Base-by-base conservation (phyloP, 2,329 filamentous ascomycete species). In the Aspergillus fijiensis region DNA sequence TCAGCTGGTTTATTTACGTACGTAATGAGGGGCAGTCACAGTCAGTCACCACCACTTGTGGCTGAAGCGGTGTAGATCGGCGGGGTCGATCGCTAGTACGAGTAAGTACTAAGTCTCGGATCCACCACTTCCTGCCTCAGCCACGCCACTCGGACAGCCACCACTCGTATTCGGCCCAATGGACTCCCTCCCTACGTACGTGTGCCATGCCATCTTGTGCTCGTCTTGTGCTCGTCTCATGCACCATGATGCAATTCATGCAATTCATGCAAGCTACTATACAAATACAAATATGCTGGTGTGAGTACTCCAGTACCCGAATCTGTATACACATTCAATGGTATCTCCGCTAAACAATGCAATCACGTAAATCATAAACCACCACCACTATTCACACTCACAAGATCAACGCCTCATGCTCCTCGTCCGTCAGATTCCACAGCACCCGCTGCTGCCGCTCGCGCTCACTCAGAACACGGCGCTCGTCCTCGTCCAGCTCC, bases 381-480 rank as follows among this genome's bases (percentile, higher is more conserved):
- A 21, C 31, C 19, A 59, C 47, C 27, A n/a, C 35, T 52, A 16
- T 23, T 25, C 25, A 39, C 31, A 25, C 2, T 54, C 63, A 73
- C n/a, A 74, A 52, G 19, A 78, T 60, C 57, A 79, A 69, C 31
- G 58, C 56, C 51, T 76, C 74, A 64, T 76, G 69, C 59, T 74
- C 72, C 9, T 72, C 68, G 55, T 75, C 71, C n/a, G 64, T 67
- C 27, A 74, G 45, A 55, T 68, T 72, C 60, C 72, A 69, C 63
- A 73, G 63, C 57, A 72, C 74, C 53, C 76, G 65, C 61, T 75
- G 53, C 48, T 68, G 67, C 23, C 75, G 64, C 67, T 79, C 75
- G 25, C 69, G 65, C 35, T 62, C 62, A n/a, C 68, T 72, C 45
- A 76, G 50, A 31, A 73, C 62, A 61, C 76, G 77, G 50, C 76